phyloP scores from a whole-genome alignment of 2,329 filamentous ascomycete species.

The Colletotrichum sp. region DNA sequence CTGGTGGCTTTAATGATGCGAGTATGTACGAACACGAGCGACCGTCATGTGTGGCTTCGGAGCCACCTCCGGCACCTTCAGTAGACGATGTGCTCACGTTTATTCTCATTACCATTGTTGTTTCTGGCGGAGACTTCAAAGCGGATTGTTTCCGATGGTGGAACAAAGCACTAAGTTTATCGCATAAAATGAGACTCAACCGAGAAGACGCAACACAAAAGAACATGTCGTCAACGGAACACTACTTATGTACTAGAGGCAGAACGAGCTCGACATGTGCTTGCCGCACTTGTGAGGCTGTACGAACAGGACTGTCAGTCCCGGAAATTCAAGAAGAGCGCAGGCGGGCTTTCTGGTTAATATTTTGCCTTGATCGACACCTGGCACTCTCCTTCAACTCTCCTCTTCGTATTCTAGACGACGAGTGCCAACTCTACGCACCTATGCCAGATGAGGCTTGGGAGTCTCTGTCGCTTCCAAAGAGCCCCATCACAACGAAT shows the following conservation, averaged over 20 bases:
- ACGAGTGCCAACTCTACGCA: slow-evolving; percentile 45
- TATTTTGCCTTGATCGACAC: slow-evolving; percentile 52
- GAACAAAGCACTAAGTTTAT: slow-evolving; percentile 45
- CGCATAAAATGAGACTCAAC: slow-evolving; percentile 24
- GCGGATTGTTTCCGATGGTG: slow-evolving; percentile 53
- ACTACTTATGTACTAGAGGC: neutral
- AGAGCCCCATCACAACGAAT: neutral
- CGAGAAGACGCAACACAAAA: neutral
- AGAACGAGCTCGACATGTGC: neutral
- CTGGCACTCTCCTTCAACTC: slow-evolving; percentile 52
- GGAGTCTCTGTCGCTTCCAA: slow-evolving; percentile 19
- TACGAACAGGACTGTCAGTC: neutral
- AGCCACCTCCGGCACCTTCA: neutral
- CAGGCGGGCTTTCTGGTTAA: slow-evolving; percentile 51
- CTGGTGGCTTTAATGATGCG: neutral
- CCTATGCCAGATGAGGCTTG: neutral
- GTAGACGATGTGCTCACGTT: slow-evolving; percentile 51
- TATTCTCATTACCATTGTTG: slow-evolving; percentile 47
- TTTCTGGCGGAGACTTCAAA: slow-evolving; percentile 54
- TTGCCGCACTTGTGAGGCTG: neutral
- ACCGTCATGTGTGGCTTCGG: neutral
- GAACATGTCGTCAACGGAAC: neutral
- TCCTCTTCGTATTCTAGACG: slow-evolving; percentile 47
- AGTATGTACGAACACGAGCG: neutral
- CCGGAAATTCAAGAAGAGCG: slow-evolving; percentile 41